Evolutionary conservation across 495 filamentous ascomycete species (phyloP), one percentile per base, ranked within the genome.

Genomic region (Annulohypoxylon nitens): DNA sequence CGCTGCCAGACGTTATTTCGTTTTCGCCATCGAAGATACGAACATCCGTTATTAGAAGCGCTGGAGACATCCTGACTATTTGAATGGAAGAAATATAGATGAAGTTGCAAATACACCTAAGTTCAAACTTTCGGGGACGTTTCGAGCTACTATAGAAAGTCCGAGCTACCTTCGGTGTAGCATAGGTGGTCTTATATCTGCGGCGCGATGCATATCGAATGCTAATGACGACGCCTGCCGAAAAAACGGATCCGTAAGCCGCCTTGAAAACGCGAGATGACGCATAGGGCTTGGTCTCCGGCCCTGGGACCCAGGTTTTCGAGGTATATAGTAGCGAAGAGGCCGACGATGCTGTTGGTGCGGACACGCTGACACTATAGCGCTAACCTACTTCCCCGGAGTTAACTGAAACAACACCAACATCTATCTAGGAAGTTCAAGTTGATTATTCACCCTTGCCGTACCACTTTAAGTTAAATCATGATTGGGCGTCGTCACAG

Each of bases 21-120:
- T 54, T 63, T 53, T 72, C 69, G 25, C 69, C 69, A 16, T 69
- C 66, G 16, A 69, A 69, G 26, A 69, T 69, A 48, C 66, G 66
- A 25, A 69, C 58, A 10, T 69, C 58, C 20, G 47, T 69, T 14
- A 69, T 69, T 12, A 69, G 58, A 0, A 69, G 47, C 1, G 58
- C n/a, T 18, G 36, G 23, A 20, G 55, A 60, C 65, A 68, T 68
- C 12, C 4, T 53, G 0, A 3, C 1, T 53, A 12, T 33, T 33
- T 16, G 54, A 18, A 9, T 43, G 6, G 16, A 3, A 18, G 55
- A 47, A 6, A 36, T 37, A 34, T 20, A 12, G 23, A 7, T 50
- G 4, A 20, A 11, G 16, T 11, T 7, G 9, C 6, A 23, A 50
- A 23, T 50, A 20, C 25, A 51, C 12, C n/a, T 47, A 1, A 3